Conservation (phyloP, 768 basidiomycete genomes). For the Gautieria morchelliformis region DNA sequence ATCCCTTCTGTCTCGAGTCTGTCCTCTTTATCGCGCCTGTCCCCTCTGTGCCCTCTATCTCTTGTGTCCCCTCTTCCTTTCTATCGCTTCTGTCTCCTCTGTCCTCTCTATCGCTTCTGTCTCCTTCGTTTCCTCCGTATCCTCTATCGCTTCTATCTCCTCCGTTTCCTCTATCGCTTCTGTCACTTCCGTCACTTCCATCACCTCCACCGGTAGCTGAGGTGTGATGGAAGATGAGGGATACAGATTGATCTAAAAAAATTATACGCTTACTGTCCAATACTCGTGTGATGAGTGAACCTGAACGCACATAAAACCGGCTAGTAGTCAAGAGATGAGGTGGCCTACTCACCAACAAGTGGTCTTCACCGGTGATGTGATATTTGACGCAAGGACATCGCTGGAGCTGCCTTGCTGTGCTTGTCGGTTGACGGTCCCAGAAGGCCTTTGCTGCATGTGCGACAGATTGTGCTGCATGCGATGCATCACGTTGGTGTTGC, state of each 20-base stretch:
- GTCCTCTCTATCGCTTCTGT: not conserved
- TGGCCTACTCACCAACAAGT: too few species aligned
- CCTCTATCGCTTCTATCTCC: constrained; percentile 4
- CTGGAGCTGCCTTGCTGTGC: constrained; percentile 21
- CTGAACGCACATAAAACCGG: not conserved
- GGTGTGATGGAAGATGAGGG: not conserved
- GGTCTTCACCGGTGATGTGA: too few species aligned
- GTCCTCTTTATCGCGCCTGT: not conserved
- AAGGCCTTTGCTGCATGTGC: not conserved
- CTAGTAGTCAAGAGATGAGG: constrained; percentile 11
- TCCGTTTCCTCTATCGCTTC: not conserved
- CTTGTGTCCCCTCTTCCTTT: not conserved
- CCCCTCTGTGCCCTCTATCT: constrained; percentile 3
- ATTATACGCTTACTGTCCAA: not conserved
- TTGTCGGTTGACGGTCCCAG: constrained; percentile 25
- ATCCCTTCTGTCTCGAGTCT: not conserved
- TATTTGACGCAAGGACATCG: too few species aligned
- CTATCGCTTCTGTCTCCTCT: too few species aligned
- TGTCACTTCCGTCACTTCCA: not conserved
- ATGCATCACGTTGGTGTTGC: constrained; percentile 9
- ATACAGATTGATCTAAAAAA: not conserved
- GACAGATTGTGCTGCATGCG: constrained; percentile 14
- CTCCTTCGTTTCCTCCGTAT: constrained; percentile 5
- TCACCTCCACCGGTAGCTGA: constrained; percentile 2
- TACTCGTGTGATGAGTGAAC: not conserved